phyloP scores from a whole-genome alignment of 495 filamentous ascomycete species.

The Saxispiralis lemnorum region DNA sequence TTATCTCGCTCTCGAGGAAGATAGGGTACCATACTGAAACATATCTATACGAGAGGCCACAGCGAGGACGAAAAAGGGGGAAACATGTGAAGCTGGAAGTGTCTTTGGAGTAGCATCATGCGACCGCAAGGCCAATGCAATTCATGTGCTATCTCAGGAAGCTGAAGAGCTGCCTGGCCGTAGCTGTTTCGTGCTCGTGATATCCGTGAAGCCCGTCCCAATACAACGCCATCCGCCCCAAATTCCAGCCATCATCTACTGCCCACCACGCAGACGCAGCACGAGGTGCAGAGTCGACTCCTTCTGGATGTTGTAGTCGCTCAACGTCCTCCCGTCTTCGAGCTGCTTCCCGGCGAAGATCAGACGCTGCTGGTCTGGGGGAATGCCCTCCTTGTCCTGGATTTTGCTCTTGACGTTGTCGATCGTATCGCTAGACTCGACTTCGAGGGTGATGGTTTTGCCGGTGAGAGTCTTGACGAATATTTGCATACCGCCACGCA shows the following conservation, averaged over 20 bases:
- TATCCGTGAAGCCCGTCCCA: too few species aligned
- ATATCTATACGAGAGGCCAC: too few species aligned
- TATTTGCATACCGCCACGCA: conserved; percentile 61
- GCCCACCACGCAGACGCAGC: conserved; percentile 85
- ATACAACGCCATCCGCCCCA: not conserved
- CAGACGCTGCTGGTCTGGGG: conserved; percentile 81
- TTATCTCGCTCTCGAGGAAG: too few species aligned
- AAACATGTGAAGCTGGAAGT: too few species aligned
- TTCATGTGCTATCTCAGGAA: too few species aligned
- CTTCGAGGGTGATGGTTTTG: conserved; percentile 56
- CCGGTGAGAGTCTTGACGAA: conserved; percentile 57
- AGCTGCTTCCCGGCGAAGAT: conserved; percentile 97
- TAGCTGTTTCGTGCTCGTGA: too few species aligned
- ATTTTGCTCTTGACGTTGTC: conserved; percentile 49
- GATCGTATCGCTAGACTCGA: conserved; percentile 42
- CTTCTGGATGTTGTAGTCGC: conserved; percentile 99
- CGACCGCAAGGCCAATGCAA: too few species aligned
- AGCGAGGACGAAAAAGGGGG: too few species aligned
- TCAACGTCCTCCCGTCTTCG: conserved; percentile 75
- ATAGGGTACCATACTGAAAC: too few species aligned
- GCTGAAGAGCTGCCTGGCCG: too few species aligned
- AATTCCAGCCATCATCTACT: conserved; percentile 3
- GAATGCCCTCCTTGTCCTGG: conserved; percentile 87
- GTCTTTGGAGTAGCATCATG: too few species aligned
- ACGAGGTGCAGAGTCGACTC: conserved; percentile 95